Evolutionary conservation across 2,329 filamentous ascomycete genomes (phyloP).

Genomic region (Pseudocercospora fuligena): DNA sequence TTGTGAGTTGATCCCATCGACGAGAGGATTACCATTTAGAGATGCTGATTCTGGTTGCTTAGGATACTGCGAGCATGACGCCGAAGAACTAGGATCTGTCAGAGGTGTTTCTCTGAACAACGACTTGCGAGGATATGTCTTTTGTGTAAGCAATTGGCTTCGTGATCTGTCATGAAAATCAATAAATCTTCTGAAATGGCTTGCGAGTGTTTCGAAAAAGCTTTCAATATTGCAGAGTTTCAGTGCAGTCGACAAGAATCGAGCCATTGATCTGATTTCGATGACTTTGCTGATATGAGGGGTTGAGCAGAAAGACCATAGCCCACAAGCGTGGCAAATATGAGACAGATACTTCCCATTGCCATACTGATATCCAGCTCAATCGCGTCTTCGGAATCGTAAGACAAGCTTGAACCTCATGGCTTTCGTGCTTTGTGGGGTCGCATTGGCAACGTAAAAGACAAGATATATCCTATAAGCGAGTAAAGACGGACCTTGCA

Average conservation of each 20-base stretch:
- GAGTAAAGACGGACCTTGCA: no score
- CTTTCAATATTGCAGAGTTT: neutral
- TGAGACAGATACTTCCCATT: no score
- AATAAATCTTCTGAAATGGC: neutral
- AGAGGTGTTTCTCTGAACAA: neutral
- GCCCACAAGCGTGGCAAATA: no score
- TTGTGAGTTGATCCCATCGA: conserved; percentile 46
- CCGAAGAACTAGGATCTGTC: neutral
- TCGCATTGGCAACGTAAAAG: no score
- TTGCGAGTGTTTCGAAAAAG: neutral
- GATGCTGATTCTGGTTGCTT: neutral
- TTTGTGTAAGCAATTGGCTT: no score
- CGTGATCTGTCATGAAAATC: neutral
- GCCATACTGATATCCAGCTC: no score
- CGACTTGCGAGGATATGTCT: neutral
- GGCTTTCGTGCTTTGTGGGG: no score
- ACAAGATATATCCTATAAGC: no score
- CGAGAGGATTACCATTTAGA: neutral
- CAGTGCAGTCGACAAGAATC: neutral
- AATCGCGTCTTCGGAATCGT: no score
- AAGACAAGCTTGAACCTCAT: no score
- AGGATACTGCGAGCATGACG: conserved; percentile 1
- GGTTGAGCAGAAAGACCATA: no score
- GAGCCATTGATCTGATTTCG: neutral
- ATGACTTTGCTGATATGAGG: no score